Evolutionary conservation across 2,329 filamentous ascomycete genomes (phyloP), one percentile per base, ranked within the genome.

Genomic region (Fusarium pininemorale): DNA sequence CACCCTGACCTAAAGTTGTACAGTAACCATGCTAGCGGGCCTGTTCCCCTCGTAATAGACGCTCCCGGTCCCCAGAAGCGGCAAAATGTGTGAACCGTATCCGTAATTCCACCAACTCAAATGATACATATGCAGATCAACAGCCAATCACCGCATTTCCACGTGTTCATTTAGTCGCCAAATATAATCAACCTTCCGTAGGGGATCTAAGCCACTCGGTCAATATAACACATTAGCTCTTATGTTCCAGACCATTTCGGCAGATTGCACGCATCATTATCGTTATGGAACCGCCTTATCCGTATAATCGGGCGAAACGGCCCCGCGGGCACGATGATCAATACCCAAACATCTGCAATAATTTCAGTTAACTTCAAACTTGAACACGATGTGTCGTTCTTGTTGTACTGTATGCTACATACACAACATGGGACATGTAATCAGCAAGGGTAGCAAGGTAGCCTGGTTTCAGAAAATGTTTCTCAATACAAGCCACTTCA

Each of bases 101-200:
- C 54, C 38, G 53, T 50, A 39, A 66, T 54, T 47, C 58, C 44
- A 41, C 68, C 51, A 58, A 26, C 51, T n/a, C n/a, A 41, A 48
- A 71, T 50, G 60, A 48, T 48, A 30, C 26, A 38, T 63, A 28
- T 57, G 39, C n/a, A 63, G 39, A 38, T 66, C 55, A 20, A 30
- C 64, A 70, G 56, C 73, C 72, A 75, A 75, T 75, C 44, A 39
- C 47, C 32, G 37, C 26, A 48, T 54, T 42, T 70, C 66, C 58
- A 73, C 42, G 28, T 53, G 54, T 54, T 75, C 72, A 35, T 35
- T 35, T 35, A 35, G 32, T 35, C 32, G 32, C 14, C 32, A 35
- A 35, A 35, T 15, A 35, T 35, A 35, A 35, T 35, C 32, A 35
- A 35, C 6, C 32, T 35, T 35, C 32, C 32, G 32, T 35, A 35